These are phyloP conservation scores for Spiromastix sp. DNA, from an alignment of 2,329 filamentous ascomycete species.

Conservation along the genomic window DNA sequence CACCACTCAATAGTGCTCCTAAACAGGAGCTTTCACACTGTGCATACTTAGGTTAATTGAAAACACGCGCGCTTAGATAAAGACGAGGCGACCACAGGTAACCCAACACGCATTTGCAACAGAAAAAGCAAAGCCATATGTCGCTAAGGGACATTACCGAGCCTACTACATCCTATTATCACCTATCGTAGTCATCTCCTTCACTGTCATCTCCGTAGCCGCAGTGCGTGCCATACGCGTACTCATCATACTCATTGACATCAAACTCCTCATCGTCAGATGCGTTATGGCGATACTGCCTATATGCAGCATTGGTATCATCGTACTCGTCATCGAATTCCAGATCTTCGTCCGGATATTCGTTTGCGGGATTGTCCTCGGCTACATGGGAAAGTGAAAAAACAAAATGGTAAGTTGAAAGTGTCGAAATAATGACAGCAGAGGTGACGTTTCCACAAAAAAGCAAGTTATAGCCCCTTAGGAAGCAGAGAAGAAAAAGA, in stretches of 20 bases:
- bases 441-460: too few relatives aligned
- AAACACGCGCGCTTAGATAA: too few relatives aligned
- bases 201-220: conserved; percentile 13
- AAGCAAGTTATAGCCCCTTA: too few relatives aligned
- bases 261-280: conserved; percentile 39
- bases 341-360: conserved; percentile 41
- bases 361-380: conserved; percentile 40
- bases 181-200: conserved; percentile 20
- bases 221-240: conserved; percentile 14
- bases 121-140: too few relatives aligned
- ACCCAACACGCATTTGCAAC: too few relatives aligned
- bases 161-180: too few relatives aligned
- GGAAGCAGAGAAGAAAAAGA: conserved; percentile 5
- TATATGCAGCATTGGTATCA: conserved; percentile 27
- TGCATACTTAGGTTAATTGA: too few relatives aligned
- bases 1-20: too few relatives aligned
- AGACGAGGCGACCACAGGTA: too few relatives aligned
- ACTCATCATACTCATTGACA: conserved; percentile 24
- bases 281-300: conserved; percentile 28
- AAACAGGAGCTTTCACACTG: too few relatives aligned
- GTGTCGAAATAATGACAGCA: conserved; percentile 1
- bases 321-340: conserved; percentile 38
- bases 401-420: conserved; percentile 1
- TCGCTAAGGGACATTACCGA: too few relatives aligned
- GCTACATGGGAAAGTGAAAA: conserved; percentile 24